Evolutionary conservation across 805 yeast genomes (phyloP).

Genomic region (Nakazawaea populi): DNA sequence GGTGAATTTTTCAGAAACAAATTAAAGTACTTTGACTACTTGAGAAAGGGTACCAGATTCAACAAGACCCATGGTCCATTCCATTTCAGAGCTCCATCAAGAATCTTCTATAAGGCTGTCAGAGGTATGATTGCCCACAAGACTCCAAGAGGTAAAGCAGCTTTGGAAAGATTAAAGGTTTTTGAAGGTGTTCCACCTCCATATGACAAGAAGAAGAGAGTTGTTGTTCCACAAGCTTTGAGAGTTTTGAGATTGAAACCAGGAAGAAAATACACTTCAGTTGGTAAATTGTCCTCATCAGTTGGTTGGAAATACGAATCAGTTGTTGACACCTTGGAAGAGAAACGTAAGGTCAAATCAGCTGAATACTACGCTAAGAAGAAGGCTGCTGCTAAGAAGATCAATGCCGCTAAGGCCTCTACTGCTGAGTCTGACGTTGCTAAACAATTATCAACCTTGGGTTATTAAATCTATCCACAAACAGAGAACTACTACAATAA

Average conservation of each 20-base stretch:
- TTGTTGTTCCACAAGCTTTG: slow-evolving; percentile 99
- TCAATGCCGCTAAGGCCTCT: slow-evolving; percentile 77
- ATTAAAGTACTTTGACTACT: slow-evolving; percentile 99
- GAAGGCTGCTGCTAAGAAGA: slow-evolving; percentile 93
- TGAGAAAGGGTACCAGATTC: slow-evolving; percentile 98
- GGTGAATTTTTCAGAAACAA: slow-evolving; percentile 99
- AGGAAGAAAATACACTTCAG: slow-evolving; percentile 99
- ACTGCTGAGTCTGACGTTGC: slow-evolving; percentile 89
- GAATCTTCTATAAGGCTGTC: slow-evolving; percentile 99
- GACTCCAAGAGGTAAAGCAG: slow-evolving; percentile 99
- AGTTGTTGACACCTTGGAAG: slow-evolving; percentile 95
- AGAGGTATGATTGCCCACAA: slow-evolving; percentile 99
- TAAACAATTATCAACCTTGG: slow-evolving; percentile 91
- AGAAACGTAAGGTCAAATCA: slow-evolving; percentile 97
- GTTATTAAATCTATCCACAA: slow-evolving; percentile 65
- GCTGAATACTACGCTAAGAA: slow-evolving; percentile 99
- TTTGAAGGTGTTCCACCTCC: slow-evolving; percentile 99
- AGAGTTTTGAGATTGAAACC: slow-evolving; percentile 98
- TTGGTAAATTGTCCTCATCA: slow-evolving; percentile 91
- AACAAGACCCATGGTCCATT: slow-evolving; percentile 99
- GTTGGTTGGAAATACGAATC: slow-evolving; percentile 99
- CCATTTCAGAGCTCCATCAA: slow-evolving; percentile 99
- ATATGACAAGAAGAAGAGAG: slow-evolving; percentile 99
- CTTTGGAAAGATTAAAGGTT: slow-evolving; percentile 98
- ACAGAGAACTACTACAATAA: not conserved